These are phyloP conservation scores for Apiospora pterosperma DNA, from an alignment of 2,329 filamentous ascomycete genomes.

Conservation along the genomic window DNA sequence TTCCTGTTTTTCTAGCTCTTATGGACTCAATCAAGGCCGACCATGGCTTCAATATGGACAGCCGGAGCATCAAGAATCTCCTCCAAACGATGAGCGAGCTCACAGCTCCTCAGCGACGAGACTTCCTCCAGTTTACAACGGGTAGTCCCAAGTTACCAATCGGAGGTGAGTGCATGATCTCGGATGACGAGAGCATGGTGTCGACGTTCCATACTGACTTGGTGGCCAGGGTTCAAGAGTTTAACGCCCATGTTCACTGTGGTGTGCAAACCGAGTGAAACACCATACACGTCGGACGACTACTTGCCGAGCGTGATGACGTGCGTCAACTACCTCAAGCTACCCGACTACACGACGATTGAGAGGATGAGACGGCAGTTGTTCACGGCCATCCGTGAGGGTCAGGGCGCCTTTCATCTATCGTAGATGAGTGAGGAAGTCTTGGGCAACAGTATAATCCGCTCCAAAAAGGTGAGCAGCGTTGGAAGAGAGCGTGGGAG, in stretches of 20 bases:
- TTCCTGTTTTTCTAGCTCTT: constrained; percentile 68
- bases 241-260: constrained; percentile 98
- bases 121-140: constrained; percentile 97
- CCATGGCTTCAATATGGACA: constrained; percentile 98
- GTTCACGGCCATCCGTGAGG: constrained; percentile 84
- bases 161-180: constrained; percentile 66
- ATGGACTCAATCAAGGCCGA: constrained; percentile 99
- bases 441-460: neutral
- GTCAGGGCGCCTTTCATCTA: constrained; percentile 95
- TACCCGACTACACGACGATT: constrained; percentile 86
- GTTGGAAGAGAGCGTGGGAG: neutral
- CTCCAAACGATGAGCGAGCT: constrained; percentile 94
- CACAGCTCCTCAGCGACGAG: constrained; percentile 68
- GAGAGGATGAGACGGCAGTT: constrained; percentile 76
- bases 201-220: constrained; percentile 26
- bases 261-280: constrained; percentile 97
- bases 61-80: constrained; percentile 88
- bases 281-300: constrained; percentile 89
- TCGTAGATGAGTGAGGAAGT: constrained; percentile 52
- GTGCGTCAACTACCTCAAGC: constrained; percentile 97
- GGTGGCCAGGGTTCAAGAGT: constrained; percentile 80
- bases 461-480: neutral
- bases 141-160: constrained; percentile 98
- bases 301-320: constrained; percentile 99
- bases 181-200: neutral